Base-by-base conservation (phyloP, 1,284 basidiomycete genomes). In the Pulchroboletus neoregius region DNA sequence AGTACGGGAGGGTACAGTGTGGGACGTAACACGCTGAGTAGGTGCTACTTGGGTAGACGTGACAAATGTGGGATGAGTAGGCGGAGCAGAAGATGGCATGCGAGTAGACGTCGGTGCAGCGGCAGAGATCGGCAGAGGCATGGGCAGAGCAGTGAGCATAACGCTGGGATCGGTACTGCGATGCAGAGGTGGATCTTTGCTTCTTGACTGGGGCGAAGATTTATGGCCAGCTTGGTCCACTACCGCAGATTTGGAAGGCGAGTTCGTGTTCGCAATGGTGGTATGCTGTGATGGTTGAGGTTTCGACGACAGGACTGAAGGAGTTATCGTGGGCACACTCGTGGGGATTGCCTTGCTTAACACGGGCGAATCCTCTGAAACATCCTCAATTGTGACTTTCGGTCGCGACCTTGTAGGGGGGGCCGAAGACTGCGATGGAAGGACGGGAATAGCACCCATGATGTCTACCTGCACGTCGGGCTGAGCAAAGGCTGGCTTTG, bases 331-430 rank as follows among this genome's bases (percentile, higher is more conserved):
- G 8, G 44, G 31, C 20, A 37, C 27, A 31, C 24, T 51, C 26
- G 30, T 10, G n/a, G 50, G 28, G 11, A 40, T 43, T 10, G 49
- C 38, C 39, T 52, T 67, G 26, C 39, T 43, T 7, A 27, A 34
- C 35, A 52, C 31, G 3, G 49, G 55, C 5, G 50, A 48, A 41
- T 65, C 60, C 39, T 64, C 62, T 38, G 55, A 35, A 11, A 58
- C 53, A 35, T 64, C 63, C 39, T 68, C 66, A 4, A 68, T 34
- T 5, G 58, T 66, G 39, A 61, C 63, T 45, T 59, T 68, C 28
- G 54, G 57, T 45, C 62, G 63, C 15, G 40, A 15, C 34, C 37
- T 46, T 35, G 50, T 37, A 33, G 41, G 16, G 20, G 45, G 40
- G 22, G 33, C 38, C n/a, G 39, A 46, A 15, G 53, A 44, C 16